These are phyloP conservation scores for Globisporangium irregulare DNA, from an alignment of 352 stramenopile genomes.

Conservation along the genomic window DNA sequence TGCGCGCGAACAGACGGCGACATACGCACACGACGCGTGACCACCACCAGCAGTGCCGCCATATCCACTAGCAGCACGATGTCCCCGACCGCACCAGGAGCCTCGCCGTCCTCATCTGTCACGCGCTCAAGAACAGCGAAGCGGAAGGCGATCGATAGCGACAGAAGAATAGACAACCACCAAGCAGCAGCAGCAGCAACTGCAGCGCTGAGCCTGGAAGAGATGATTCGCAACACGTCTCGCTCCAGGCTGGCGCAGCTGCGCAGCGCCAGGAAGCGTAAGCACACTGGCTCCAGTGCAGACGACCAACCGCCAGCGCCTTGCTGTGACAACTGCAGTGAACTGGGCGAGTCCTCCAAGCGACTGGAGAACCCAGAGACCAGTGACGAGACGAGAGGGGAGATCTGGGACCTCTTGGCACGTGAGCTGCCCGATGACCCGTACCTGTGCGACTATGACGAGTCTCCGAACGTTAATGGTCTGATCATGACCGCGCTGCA, in stretches of 20 bases:
- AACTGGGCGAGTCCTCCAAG: background rate
- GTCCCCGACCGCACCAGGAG: too few relatives aligned
- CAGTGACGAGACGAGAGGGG: background rate
- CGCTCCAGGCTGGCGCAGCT: too few relatives aligned
- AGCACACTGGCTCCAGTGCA: background rate
- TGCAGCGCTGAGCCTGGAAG: background rate
- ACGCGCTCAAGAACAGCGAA: too few relatives aligned
- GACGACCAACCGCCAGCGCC: background rate
- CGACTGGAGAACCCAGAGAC: background rate
- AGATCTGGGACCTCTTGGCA: background rate
- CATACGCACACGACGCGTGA: too few relatives aligned
- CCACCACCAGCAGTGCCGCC: too few relatives aligned
- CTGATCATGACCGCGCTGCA: background rate
- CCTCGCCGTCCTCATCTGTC: too few relatives aligned
- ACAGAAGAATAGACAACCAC: too few relatives aligned
- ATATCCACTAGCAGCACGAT: too few relatives aligned
- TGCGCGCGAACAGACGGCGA: too few relatives aligned
- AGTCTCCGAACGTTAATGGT: background rate
- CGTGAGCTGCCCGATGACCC: background rate
- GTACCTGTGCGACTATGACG: background rate
- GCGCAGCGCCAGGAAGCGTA: background rate
- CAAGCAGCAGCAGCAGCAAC: background rate
- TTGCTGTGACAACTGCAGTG: background rate
- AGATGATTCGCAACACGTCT: slow-evolving; percentile 1
- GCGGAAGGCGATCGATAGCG: too few relatives aligned